Evolutionary conservation across 2,329 filamentous ascomycete genomes (phyloP), one percentile per base, ranked within the genome.

Genomic region (Teratosphaeria epicoccoides): DNA sequence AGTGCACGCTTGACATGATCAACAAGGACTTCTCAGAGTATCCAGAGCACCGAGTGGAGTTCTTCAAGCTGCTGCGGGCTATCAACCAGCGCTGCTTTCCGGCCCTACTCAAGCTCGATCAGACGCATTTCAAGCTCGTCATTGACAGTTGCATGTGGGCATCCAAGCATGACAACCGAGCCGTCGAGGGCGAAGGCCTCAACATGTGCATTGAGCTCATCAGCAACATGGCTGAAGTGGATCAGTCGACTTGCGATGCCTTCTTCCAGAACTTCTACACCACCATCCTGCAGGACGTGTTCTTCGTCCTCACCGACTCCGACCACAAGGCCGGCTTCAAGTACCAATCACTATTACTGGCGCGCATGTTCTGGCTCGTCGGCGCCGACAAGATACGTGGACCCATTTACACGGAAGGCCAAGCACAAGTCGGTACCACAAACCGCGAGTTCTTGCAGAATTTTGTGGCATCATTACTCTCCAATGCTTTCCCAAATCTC

Each of bases 21-120:
- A 98, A 97, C 81, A 98, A 98, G 74, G 93, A 98, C 71, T 98
- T 98, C 71, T 96, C 94, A 46, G 93, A 98, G 68, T 98, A 95
- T 70, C 93, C 93, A 0, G 93, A 98, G 70, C 93, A 98, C 68
- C 86, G 94, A 52, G 93, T 98, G n/a, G 91, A 97, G 70, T 98
- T 98, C 72, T 98, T 98, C 80, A 96, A 95, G 71, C 81, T 98
- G 23, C 79, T 98, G 33, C 82, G 94, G 60, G 88, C 91, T 12
- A 97, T 98, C 73, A 98, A 98, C 70, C 75, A 97, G 46, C 88
- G 95, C 69, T 98, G 93, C 72, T 98, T 98, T 83, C 88, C 88
- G 46, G 85, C 93, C 1, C 79, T 98, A 22, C 78, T 98, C 59
- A 94, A 95, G 71, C 82, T 98, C 28, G 91, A 98, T 67, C 91